A percentile compares a stretch with the other conserved stretches of the same genome.
Evolutionary conservation across 2,329 filamentous ascomycete species (phyloP).

Genomic region (Pseudogymnoascus sp.): DNA sequence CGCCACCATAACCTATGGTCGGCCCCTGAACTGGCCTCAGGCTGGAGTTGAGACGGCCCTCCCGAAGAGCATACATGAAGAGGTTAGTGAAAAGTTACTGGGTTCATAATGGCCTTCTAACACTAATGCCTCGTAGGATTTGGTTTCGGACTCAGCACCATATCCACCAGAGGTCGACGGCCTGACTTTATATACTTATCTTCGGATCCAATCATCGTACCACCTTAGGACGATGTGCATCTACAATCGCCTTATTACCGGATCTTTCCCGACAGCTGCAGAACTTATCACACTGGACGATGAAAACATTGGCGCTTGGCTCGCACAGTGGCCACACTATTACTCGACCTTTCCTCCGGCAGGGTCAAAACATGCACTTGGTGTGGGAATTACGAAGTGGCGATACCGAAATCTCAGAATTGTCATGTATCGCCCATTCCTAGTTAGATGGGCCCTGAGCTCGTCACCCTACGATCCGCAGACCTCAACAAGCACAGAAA

Average conservation of each 20-base stretch:
- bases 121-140: background rate
- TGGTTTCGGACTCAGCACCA: background rate
- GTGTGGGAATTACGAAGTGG: conserved; percentile 15
- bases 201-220: conserved; percentile 8
- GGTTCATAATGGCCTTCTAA: background rate
- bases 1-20: conserved; percentile 18
- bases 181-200: conserved; percentile 11
- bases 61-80: conserved; percentile 17
- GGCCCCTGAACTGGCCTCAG: conserved; percentile 16
- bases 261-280: conserved; percentile 7
- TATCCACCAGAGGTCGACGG: conserved; percentile 1
- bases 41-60: conserved; percentile 16
- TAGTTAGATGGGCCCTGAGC: conserved; percentile 14
- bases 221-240: conserved; percentile 9
- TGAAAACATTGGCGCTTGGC: conserved; percentile 14
- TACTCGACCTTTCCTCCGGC: conserved; percentile 10
- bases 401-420: conserved; percentile 17
- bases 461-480: background rate
- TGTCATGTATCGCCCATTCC: conserved; percentile 17
- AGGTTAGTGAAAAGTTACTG: conserved; percentile 8
- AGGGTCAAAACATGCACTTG: conserved; percentile 11
- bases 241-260: conserved; percentile 10
- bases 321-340: conserved; percentile 12
- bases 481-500: background rate
- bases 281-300: conserved; percentile 13